These are phyloP conservation scores for Pelargonium cotyledonis DNA, from an alignment of 441 rosid genomes.

Conservation along the genomic window DNA sequence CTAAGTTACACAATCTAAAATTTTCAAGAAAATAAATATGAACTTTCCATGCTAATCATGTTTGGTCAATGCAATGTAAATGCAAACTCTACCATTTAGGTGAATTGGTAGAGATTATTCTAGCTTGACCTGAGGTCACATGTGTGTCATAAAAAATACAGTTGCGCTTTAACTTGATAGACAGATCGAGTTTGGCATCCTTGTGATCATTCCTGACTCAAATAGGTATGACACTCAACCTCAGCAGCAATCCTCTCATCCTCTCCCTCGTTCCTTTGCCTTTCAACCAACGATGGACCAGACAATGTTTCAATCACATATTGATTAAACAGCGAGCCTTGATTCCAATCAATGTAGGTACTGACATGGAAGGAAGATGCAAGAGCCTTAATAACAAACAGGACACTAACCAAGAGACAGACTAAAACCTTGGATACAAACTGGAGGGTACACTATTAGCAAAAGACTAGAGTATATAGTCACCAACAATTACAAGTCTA, in stretches of 20 bases:
- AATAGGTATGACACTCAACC: constrained; percentile 9
- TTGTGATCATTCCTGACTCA: too few relatives aligned
- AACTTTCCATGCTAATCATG: too few relatives aligned
- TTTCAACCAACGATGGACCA: constrained; percentile 54
- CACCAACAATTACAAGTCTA: too few relatives aligned
- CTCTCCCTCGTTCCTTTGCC: constrained; percentile 35
- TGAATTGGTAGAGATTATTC: constrained; percentile 17
- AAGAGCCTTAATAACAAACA: constrained; percentile 58
- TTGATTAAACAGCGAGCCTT: constrained; percentile 57
- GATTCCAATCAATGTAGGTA: constrained; percentile 68
- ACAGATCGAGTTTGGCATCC: too few relatives aligned
- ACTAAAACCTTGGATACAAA: constrained; percentile 17
- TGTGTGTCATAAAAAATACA: constrained; percentile 19
- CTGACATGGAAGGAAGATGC: constrained; percentile 76
- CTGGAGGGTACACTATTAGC: too few relatives aligned
- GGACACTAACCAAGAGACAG: constrained; percentile 50
- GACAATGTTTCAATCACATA: constrained; percentile 58
- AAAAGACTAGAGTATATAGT: too few relatives aligned
- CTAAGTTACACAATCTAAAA: too few relatives aligned
- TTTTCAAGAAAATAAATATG: too few relatives aligned
- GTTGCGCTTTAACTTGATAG: constrained; percentile 30
- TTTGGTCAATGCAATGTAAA: too few relatives aligned
- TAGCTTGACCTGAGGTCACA: too few relatives aligned
- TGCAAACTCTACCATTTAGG: too few relatives aligned
- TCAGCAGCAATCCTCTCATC: constrained; percentile 40